Evolutionary conservation across 2,329 filamentous ascomycete species (phyloP), one percentile per base, ranked within the genome.

Genomic region (Sporothrix inflata): DNA sequence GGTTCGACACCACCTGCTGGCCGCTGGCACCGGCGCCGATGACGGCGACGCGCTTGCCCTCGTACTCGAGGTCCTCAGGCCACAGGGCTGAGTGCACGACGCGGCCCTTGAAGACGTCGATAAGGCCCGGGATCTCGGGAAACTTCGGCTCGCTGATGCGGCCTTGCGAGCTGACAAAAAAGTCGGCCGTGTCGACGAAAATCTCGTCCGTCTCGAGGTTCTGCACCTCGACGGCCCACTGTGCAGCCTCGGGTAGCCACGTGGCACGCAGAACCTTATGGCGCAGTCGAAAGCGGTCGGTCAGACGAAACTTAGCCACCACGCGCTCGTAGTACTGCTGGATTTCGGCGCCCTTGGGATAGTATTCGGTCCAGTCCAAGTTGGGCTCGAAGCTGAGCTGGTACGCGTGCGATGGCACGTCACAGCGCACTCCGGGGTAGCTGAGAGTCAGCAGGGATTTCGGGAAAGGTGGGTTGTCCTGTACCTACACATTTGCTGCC

Each of bases 11-110:
- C 21, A 80, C 76, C 66, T 80, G 79, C 47, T 78, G 76, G 9
- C 74, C 77, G 19, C 75, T 77, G 27, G 78, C 76, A 2, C 78
- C 78, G 57, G 75, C 76, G 24, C 78, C 78, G 63, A 79, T 79
- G 40, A 79, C 74, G 12, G 75, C 78, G 5, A 79, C 74, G 30
- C 75, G 70, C 71, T 78, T 78, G n/a, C 71, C 76, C 2, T 55
- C 27, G 16, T 74, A 71, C 61, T 75, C 75, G 5, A 67, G 9
- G 34, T 47, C 30, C 1, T 27, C 19, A 14, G 47, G 42, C 72
- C 72, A 75, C 11, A 2, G 45, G 1, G 71, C 74, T 16, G 74
- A 71, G 57, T 75, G 74, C 34, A 75, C 19, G 12, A 74, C 51
- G 2, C n/a, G 38, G 21, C 74, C 74, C n/a, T 45, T 9, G 38